Percentiles rank a stretch among this genome's conserved stretches.
Evolutionary conservation across 2,329 filamentous ascomycete genomes (phyloP).

Genomic region (Scedosporium aurantiacum): DNA sequence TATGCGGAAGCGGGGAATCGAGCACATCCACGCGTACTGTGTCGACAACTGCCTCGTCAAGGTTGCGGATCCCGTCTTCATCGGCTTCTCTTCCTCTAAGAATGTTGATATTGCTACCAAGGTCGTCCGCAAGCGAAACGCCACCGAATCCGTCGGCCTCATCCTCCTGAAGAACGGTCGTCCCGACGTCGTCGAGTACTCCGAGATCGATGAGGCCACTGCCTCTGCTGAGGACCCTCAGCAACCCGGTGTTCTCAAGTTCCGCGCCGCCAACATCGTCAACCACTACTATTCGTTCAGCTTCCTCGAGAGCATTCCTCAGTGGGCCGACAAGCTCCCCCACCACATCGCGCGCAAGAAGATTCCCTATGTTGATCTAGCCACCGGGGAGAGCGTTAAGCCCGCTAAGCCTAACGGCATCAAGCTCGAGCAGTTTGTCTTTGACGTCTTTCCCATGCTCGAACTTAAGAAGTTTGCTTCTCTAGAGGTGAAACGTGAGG

Average conservation of each 20-base stretch:
- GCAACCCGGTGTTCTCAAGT: conserved; percentile 74
- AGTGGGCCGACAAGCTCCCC: conserved; percentile 75
- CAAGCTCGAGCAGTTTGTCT: conserved; percentile 98
- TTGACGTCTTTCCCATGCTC: conserved; percentile 91
- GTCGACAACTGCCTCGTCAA: conserved; percentile 99
- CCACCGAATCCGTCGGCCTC: conserved; percentile 88
- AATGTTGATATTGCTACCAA: conserved; percentile 95
- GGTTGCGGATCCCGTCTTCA: conserved; percentile 92
- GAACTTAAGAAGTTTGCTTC: conserved; percentile 78
- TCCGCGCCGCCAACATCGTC: conserved; percentile 97
- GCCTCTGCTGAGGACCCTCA: conserved; percentile 79
- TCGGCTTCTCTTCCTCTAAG: conserved; percentile 82
- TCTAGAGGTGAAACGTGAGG: conserved; percentile 91
- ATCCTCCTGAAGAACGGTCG: conserved; percentile 93
- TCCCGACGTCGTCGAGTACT: conserved; percentile 97
- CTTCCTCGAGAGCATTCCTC: conserved; percentile 83
- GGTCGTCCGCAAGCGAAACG: conserved; percentile 96
- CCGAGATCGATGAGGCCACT: conserved; percentile 83
- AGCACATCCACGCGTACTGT: conserved; percentile 96
- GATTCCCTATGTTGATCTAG: conserved; percentile 74
- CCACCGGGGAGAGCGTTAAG: conserved; percentile 72
- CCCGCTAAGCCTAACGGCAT: conserved; percentile 93
- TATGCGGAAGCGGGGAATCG: conserved; percentile 77
- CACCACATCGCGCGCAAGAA: conserved; percentile 98
- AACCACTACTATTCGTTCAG: conserved; percentile 98